These are phyloP conservation scores for Arabidopsis hybrid DNA, from an alignment of 441 rosid species.

Conservation along the genomic window DNA sequence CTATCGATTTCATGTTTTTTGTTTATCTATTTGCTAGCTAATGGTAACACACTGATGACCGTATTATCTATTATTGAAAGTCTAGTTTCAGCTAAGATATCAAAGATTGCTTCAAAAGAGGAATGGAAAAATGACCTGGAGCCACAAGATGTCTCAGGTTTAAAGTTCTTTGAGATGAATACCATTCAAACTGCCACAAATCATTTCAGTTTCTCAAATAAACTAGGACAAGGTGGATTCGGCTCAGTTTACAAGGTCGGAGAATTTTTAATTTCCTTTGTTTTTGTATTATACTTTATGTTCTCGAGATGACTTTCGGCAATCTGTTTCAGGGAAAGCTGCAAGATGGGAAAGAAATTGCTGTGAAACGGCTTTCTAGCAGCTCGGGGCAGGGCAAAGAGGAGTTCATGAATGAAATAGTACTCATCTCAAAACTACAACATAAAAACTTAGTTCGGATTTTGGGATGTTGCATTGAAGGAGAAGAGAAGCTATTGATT, in stretches of 20 bases:
- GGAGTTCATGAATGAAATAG: slow-evolving; percentile 52
- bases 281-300: neutral
- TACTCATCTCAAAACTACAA: slow-evolving; percentile 55
- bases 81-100: too few species aligned
- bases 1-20: neutral
- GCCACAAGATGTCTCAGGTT: slow-evolving; percentile 8
- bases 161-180: slow-evolving; percentile 12
- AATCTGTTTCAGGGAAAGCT: slow-evolving; percentile 31
- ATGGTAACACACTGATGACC: neutral
- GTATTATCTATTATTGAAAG: neutral
- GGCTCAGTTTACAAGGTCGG: slow-evolving; percentile 32
- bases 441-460: slow-evolving; percentile 56
- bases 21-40: too few species aligned
- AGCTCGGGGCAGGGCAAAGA: slow-evolving; percentile 42
- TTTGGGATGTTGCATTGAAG: slow-evolving; percentile 54
- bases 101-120: neutral
- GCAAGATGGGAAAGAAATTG: slow-evolving; percentile 40
- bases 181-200: slow-evolving; percentile 26
- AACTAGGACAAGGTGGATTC: slow-evolving; percentile 40
- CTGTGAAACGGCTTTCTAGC: slow-evolving; percentile 42
- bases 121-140: neutral
- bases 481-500: slow-evolving; percentile 54
- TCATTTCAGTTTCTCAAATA: slow-evolving; percentile 17
- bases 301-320: neutral
- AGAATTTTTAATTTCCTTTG: neutral